These are phyloP conservation scores for Beauveria pseudobassiana DNA, from an alignment of 2,329 filamentous ascomycete species.

Conservation along the genomic window DNA sequence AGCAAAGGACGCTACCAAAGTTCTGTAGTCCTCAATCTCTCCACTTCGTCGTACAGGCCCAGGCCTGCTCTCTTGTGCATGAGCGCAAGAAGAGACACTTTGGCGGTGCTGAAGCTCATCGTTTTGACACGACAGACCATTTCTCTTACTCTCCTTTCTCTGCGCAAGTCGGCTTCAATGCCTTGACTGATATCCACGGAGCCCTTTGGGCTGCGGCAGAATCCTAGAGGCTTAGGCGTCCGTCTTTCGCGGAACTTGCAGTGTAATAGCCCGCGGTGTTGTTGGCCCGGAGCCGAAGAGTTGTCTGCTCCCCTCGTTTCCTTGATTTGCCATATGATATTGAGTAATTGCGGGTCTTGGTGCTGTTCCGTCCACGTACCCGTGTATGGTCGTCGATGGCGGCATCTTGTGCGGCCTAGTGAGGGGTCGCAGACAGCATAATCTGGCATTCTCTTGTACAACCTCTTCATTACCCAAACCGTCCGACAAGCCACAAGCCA, in stretches of 20 bases:
- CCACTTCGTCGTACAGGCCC: too few relatives aligned
- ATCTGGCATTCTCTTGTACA: background rate
- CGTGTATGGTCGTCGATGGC: too few relatives aligned
- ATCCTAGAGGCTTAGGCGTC: background rate
- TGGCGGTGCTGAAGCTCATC: background rate
- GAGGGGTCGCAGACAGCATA: too few relatives aligned
- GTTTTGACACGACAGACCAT: background rate
- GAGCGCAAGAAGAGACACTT: background rate
- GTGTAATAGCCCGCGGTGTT: background rate
- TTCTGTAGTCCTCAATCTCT: background rate
- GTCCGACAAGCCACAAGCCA: background rate
- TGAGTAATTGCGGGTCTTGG: background rate
- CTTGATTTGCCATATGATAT: background rate
- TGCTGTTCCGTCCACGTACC: background rate
- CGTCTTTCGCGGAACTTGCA: background rate
- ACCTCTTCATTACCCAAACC: background rate
- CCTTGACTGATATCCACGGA: background rate
- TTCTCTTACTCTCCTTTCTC: too few relatives aligned
- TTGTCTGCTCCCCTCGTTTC: background rate
- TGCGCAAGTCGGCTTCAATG: background rate
- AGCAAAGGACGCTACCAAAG: slow-evolving; percentile 3
- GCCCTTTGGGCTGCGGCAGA: background rate
- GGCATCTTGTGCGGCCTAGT: too few relatives aligned
- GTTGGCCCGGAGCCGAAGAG: background rate
- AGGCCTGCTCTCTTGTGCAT: too few relatives aligned